Evolutionary conservation across 345 rosid species (phyloP).

Genomic region (Passiflora organensis): DNA sequence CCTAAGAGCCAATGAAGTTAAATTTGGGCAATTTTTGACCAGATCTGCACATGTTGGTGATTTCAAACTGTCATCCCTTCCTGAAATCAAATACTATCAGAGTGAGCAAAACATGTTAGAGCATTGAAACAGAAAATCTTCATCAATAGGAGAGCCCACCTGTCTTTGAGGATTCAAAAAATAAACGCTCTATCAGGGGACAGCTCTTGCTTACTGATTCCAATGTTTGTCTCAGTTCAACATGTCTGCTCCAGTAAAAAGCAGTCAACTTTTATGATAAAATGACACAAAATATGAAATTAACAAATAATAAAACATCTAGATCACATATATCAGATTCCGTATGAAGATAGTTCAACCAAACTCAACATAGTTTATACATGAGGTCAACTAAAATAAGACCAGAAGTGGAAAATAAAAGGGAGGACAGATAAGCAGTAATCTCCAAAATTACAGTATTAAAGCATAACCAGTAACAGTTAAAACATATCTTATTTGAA

Average conservation of each 20-base stretch:
- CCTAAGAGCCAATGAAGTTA: constrained; percentile 71
- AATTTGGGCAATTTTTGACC: constrained; percentile 60
- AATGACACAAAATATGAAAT: not conserved
- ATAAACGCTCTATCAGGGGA: constrained; percentile 63
- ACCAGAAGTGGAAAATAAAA: too few species aligned
- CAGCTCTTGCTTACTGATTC: constrained; percentile 53
- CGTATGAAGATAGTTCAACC: too few species aligned
- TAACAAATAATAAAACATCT: not conserved
- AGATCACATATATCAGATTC: not conserved
- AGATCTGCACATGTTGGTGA: constrained; percentile 60
- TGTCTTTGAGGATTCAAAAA: constrained; percentile 63
- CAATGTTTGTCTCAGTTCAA: constrained; percentile 58
- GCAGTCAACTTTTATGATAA: not conserved
- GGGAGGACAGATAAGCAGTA: too few species aligned
- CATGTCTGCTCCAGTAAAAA: constrained; percentile 39
- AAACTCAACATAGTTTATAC: too few species aligned
- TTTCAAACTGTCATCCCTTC: constrained; percentile 62
- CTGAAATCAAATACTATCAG: constrained; percentile 29
- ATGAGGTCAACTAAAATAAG: too few species aligned
- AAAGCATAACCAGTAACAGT: too few species aligned
- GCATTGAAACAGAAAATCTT: constrained; percentile 15
- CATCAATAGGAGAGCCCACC: constrained; percentile 32
- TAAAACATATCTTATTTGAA: too few species aligned
- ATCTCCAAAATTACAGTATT: too few species aligned
- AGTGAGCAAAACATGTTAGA: constrained; percentile 18